A percentile compares a stretch with the other conserved stretches of the same genome.
Conservation (phyloP, 2,329 filamentous ascomycete genomes). For the Acrocalymma vagum region DNA sequence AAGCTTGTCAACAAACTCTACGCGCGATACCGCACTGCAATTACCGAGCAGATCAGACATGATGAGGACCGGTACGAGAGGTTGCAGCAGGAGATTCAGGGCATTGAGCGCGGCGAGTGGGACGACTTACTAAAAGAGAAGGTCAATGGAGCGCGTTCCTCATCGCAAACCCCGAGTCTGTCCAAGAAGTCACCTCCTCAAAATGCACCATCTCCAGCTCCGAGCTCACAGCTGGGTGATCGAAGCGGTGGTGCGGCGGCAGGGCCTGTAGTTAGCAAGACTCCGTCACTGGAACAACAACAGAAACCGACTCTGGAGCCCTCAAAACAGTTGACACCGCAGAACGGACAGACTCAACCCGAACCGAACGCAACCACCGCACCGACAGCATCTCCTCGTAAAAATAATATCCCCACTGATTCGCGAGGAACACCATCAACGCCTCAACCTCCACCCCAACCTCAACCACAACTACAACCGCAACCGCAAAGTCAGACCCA, state of each 20-base stretch:
- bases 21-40: slow-evolving; percentile 73
- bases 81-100: slow-evolving; percentile 72
- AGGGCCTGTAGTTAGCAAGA: too few relatives aligned
- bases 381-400: slow-evolving; percentile 35
- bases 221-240: slow-evolving; percentile 13
- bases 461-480: too few relatives aligned
- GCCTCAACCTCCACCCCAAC: slow-evolving; percentile 23
- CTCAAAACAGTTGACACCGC: slow-evolving; percentile 8
- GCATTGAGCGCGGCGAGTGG: slow-evolving; percentile 70
- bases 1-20: slow-evolving; percentile 78
- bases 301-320: slow-evolving; percentile 15
- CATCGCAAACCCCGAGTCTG: slow-evolving; percentile 32
- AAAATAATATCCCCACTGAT: slow-evolving; percentile 28
- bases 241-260: slow-evolving; percentile 12
- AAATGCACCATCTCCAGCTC: slow-evolving; percentile 16
- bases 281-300: slow-evolving; percentile 14
- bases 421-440: slow-evolving; percentile 21
- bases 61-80: slow-evolving; percentile 74
- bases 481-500: slow-evolving; percentile 22
- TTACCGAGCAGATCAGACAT: slow-evolving; percentile 74
- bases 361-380: slow-evolving; percentile 34
- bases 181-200: slow-evolving; percentile 34
- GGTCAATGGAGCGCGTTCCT: slow-evolving; percentile 27
- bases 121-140: slow-evolving; percentile 52
- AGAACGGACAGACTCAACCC: slow-evolving; percentile 19